phyloP scores from a whole-genome alignment of 176 grass and related monocot species.

The Rhynchospora breviuscula region DNA sequence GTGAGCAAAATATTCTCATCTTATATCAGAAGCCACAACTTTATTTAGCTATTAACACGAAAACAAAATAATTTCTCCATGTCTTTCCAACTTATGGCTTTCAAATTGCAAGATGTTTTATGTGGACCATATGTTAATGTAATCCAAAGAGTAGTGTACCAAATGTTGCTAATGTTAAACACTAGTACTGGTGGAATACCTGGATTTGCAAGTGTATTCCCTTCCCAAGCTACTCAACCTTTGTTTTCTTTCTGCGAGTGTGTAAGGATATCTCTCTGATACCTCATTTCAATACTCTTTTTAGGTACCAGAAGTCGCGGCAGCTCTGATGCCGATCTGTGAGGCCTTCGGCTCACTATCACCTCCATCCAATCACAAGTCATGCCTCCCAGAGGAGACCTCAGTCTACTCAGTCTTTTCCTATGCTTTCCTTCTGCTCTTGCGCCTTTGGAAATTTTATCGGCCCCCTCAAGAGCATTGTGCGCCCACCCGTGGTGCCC shows the following conservation, averaged over 20 bases:
- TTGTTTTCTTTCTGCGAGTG: not conserved
- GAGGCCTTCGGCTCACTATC: slow-evolving; percentile 88
- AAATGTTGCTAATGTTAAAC: not conserved
- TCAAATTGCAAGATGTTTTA: not conserved
- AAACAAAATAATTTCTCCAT: not conserved
- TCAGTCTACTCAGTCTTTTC: slow-evolving; percentile 88
- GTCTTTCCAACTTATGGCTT: not conserved
- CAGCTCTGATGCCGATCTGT: slow-evolving; percentile 91
- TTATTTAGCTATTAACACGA: not conserved
- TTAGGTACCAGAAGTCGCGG: slow-evolving; percentile 85
- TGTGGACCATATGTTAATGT: not conserved
- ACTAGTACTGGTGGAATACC: not conserved
- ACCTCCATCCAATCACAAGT: slow-evolving; percentile 64
- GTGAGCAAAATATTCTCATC: slow-evolving; percentile 33
- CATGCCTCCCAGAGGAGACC: slow-evolving; percentile 51
- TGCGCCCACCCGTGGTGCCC: slow-evolving; percentile 57
- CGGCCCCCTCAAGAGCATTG: slow-evolving; percentile 73
- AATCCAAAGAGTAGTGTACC: not conserved
- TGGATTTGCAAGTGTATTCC: not conserved
- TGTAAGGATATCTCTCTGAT: slow-evolving; percentile 26
- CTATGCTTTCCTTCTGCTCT: slow-evolving; percentile 92
- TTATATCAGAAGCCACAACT: not conserved
- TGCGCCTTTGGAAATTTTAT: slow-evolving; percentile 96
- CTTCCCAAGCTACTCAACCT: not conserved
- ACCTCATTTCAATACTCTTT: slow-evolving; percentile 8